These are phyloP conservation scores for Stentor coeruleus DNA, from an alignment of 73 alveolate genomes.

Conservation along the genomic window DNA sequence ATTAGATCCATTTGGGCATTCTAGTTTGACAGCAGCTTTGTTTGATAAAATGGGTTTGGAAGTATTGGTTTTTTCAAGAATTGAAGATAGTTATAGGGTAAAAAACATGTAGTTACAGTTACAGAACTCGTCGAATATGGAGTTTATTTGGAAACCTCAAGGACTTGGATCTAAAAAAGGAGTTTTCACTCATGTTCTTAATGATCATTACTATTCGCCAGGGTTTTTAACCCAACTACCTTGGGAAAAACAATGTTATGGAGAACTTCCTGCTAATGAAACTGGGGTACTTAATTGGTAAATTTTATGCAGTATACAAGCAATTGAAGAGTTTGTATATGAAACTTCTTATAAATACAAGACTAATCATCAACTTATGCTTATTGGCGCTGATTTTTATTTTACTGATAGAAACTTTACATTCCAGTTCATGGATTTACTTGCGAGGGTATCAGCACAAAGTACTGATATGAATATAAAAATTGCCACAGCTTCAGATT, in stretches of 20 bases:
- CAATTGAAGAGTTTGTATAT: background rate
- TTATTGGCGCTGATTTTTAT: constrained; percentile 12
- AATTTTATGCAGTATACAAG: background rate
- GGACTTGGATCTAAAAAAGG: background rate
- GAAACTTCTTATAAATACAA: background rate
- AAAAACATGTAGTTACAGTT: background rate
- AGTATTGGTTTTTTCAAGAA: background rate
- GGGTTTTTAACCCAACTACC: background rate
- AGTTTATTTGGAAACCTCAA: background rate
- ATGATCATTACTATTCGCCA: background rate
- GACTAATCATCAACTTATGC: background rate
- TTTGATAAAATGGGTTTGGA: background rate
- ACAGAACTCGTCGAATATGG: background rate
- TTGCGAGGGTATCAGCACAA: background rate
- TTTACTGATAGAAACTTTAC: background rate
- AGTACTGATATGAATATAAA: background rate
- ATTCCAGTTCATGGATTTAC: background rate
- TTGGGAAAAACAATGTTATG: background rate
- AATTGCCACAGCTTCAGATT: constrained; percentile 16
- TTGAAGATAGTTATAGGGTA: background rate
- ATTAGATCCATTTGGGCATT: constrained; percentile 24
- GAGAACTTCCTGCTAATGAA: background rate
- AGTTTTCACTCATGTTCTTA: background rate
- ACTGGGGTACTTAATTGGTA: background rate
- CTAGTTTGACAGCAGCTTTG: constrained; percentile 4